Percentiles rank a stretch among this genome's conserved stretches.
Conservation (phyloP, 2,329 filamentous ascomycete genomes). For the Colletotrichum cereale region DNA sequence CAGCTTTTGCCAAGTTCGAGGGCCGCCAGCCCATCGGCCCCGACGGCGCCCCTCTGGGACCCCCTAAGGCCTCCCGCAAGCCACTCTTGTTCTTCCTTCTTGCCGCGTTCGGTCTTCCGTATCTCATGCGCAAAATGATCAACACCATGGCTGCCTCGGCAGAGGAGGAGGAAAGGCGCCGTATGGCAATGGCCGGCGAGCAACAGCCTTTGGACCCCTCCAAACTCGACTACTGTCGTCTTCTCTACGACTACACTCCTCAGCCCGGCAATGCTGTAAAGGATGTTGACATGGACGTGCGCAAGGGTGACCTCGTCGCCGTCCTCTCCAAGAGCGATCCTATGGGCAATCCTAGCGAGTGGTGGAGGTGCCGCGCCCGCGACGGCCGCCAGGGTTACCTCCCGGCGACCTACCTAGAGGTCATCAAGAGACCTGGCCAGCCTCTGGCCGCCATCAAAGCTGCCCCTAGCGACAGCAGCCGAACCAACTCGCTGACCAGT, state of each 20-base stretch:
- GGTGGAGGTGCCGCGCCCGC: constrained; percentile 94
- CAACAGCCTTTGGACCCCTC: constrained; percentile 80
- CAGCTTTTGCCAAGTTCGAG: constrained; percentile 91
- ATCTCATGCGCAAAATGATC: constrained; percentile 97
- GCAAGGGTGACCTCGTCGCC: constrained; percentile 95
- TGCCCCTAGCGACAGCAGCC: constrained; percentile 59
- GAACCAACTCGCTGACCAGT: constrained; percentile 65
- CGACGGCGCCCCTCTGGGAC: constrained; percentile 72
- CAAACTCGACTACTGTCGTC: constrained; percentile 96
- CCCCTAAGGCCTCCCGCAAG: constrained; percentile 87
- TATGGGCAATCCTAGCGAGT: constrained; percentile 90
- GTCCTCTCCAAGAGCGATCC: constrained; percentile 94
- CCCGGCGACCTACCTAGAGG: constrained; percentile 89
- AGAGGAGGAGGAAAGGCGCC: constrained; percentile 81
- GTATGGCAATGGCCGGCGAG: constrained; percentile 58
- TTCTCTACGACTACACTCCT: constrained; percentile 93
- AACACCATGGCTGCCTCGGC: constrained; percentile 84
- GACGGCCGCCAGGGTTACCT: constrained; percentile 94
- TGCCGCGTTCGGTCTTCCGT: constrained; percentile 94
- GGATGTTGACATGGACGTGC: constrained; percentile 89
- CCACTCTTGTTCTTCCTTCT: constrained; percentile 96
- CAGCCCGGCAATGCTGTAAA: constrained; percentile 71
- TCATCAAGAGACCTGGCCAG: constrained; percentile 68
- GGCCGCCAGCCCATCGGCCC: constrained; percentile 69
- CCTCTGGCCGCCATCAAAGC: constrained; percentile 66